phyloP scores from a whole-genome alignment of 139 green algal species.

The Tetradesmus obliquus region DNA sequence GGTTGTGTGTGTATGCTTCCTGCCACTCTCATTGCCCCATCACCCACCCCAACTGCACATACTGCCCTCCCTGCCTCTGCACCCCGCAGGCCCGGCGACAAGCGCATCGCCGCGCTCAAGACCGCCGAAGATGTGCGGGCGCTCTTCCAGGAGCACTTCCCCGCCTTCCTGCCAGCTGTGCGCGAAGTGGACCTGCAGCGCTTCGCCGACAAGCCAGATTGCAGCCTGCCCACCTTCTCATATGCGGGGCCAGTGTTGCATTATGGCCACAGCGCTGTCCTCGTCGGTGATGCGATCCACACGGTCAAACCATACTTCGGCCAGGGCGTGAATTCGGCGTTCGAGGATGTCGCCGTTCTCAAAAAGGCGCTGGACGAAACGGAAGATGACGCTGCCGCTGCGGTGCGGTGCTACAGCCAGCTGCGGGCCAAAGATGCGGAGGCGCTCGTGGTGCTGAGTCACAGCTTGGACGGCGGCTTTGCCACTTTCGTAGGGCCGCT shows the following conservation, averaged over 20 bases:
- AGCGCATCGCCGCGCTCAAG: neutral
- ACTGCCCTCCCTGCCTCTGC: neutral
- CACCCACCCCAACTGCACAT: no score
- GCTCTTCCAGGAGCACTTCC: constrained; percentile 60
- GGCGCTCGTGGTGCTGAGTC: constrained; percentile 61
- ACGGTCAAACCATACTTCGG: constrained; percentile 76
- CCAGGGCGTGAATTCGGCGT: constrained; percentile 66
- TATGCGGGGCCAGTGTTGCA: constrained; percentile 54
- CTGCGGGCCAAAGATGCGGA: constrained; percentile 53
- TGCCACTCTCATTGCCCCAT: no score
- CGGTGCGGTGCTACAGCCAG: constrained; percentile 48
- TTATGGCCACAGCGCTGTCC: constrained; percentile 27
- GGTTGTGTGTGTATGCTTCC: no score
- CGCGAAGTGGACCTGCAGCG: constrained; percentile 30
- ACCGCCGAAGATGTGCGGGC: neutral
- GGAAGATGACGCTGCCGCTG: neutral
- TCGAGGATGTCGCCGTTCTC: constrained; percentile 64
- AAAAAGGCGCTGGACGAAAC: constrained; percentile 27
- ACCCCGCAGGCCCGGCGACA: neutral
- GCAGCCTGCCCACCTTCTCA: constrained; percentile 50
- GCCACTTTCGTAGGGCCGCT: constrained; percentile 64
- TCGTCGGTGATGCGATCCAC: constrained; percentile 66
- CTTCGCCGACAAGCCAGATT: constrained; percentile 46
- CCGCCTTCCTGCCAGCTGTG: constrained; percentile 51
- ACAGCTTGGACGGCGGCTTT: constrained; percentile 62